Evolutionary conservation across 192 early-diverging fungal genomes (phyloP).

Genomic region (Chytriomyces confervae): DNA sequence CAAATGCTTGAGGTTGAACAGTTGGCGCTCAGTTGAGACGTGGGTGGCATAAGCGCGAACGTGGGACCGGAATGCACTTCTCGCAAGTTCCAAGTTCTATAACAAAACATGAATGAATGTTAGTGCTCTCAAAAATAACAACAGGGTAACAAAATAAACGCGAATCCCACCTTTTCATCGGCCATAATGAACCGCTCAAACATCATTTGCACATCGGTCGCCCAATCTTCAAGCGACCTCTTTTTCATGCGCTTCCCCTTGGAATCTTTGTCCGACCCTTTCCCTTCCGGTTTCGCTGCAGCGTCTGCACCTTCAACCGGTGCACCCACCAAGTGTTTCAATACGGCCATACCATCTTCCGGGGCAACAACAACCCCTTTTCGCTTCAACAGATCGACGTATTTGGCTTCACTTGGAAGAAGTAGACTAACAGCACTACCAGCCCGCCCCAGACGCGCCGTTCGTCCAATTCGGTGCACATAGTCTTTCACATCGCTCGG

Average conservation of each 20-base stretch:
- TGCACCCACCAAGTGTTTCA: slow-evolving; percentile 22
- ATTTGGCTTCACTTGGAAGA: slow-evolving; percentile 80
- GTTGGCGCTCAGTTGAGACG: slow-evolving; percentile 76
- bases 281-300: not conserved
- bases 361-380: slow-evolving; percentile 50
- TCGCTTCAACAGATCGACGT: slow-evolving; percentile 71
- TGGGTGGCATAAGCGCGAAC: slow-evolving; percentile 96
- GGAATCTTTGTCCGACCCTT: not conserved
- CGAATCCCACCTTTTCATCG: slow-evolving; percentile 57
- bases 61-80: slow-evolving; percentile 84
- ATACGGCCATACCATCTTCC: slow-evolving; percentile 26
- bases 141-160: slow-evolving; percentile 30
- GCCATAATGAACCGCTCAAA: slow-evolving; percentile 78
- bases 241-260: slow-evolving; percentile 48
- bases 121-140: slow-evolving; percentile 2
- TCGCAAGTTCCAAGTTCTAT: slow-evolving; percentile 68
- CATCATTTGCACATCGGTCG: slow-evolving; percentile 64
- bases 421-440: slow-evolving; percentile 88
- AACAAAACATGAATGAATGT: slow-evolving; percentile 28
- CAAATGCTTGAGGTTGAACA: slow-evolving; percentile 94
- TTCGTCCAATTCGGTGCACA: slow-evolving; percentile 96
- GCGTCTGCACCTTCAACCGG: slow-evolving; percentile 31
- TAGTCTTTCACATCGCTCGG: slow-evolving; percentile 94
- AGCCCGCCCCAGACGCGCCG: slow-evolving; percentile 88
- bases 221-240: slow-evolving; percentile 56